Evolutionary conservation across 805 yeast genomes (phyloP).

Genomic region (Limtongia smithiae): DNA sequence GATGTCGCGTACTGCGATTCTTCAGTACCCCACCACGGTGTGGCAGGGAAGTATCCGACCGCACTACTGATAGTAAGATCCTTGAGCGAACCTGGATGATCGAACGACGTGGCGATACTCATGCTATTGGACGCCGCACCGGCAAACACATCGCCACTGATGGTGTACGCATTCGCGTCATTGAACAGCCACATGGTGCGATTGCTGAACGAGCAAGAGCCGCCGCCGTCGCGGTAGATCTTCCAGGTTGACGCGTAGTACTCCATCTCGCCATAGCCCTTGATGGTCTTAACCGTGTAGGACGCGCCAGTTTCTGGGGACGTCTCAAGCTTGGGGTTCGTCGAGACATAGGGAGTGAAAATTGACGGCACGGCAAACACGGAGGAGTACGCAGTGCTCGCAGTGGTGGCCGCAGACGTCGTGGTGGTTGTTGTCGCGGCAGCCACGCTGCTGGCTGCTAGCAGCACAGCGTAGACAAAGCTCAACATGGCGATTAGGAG

Average conservation of each 20-base stretch:
- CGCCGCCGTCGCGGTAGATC: constrained; percentile 27
- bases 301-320: neutral
- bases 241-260: constrained; percentile 14
- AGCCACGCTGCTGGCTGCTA: too few relatives aligned
- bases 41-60: constrained; percentile 14
- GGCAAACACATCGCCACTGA: constrained; percentile 1
- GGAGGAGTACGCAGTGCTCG: too few relatives aligned
- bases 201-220: constrained; percentile 19
- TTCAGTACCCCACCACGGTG: constrained; percentile 13
- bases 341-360: too few relatives aligned
- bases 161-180: constrained; percentile 16
- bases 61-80: constrained; percentile 8
- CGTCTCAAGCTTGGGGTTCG: too few relatives aligned
- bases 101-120: constrained; percentile 7
- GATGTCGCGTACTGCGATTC: constrained; percentile 3
- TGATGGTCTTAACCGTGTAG: neutral
- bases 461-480: too few relatives aligned
- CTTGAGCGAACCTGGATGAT: neutral
- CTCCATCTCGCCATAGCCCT: constrained; percentile 8
- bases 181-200: constrained; percentile 21
- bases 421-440: too few relatives aligned
- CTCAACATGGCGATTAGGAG: too few relatives aligned
- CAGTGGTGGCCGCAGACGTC: too few relatives aligned
- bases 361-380: too few relatives aligned
- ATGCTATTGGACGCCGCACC: constrained; percentile 10